Conservation (phyloP, 805 yeast genomes). For the Yamadazyma kitorensis region DNA sequence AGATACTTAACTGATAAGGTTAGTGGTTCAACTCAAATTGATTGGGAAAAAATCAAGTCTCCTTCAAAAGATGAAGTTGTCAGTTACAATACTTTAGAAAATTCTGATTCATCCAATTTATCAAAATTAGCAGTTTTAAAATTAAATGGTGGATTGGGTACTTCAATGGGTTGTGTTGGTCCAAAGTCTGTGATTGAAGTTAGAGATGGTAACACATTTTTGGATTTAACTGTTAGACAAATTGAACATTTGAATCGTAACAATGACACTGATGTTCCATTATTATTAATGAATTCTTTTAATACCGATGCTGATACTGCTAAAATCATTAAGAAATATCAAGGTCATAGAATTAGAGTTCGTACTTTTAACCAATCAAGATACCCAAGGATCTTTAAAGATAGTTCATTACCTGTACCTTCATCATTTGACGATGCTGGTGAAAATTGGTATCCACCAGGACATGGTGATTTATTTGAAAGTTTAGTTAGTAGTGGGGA, state of each 20-base stretch:
- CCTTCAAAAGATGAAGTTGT: slow-evolving; percentile 90
- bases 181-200: slow-evolving; percentile 98
- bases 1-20: slow-evolving; percentile 90
- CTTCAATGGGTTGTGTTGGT: slow-evolving; percentile 99
- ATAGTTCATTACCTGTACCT: slow-evolving; percentile 95
- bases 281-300: slow-evolving; percentile 96
- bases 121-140: slow-evolving; percentile 90
- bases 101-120: slow-evolving; percentile 47
- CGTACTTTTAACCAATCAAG: slow-evolving; percentile 97
- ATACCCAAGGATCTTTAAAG: slow-evolving; percentile 93
- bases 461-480: slow-evolving; percentile 98
- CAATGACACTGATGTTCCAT: slow-evolving; percentile 90
- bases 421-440: slow-evolving; percentile 65
- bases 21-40: slow-evolving; percentile 72
- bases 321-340: slow-evolving; percentile 91
- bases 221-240: slow-evolving; percentile 94
- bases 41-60: slow-evolving; percentile 95
- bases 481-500: slow-evolving; percentile 86
- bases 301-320: slow-evolving; percentile 96
- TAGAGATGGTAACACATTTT: slow-evolving; percentile 95
- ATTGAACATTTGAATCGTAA: slow-evolving; percentile 91
- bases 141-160: slow-evolving; percentile 97
- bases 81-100: slow-evolving; percentile 55
- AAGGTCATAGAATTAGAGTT: slow-evolving; percentile 93
- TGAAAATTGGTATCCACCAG: slow-evolving; percentile 99